Percentiles rank a stretch among this genome's conserved stretches.
Evolutionary conservation across 345 rosid genomes (phyloP).

Genomic region (Balakata baccata): DNA sequence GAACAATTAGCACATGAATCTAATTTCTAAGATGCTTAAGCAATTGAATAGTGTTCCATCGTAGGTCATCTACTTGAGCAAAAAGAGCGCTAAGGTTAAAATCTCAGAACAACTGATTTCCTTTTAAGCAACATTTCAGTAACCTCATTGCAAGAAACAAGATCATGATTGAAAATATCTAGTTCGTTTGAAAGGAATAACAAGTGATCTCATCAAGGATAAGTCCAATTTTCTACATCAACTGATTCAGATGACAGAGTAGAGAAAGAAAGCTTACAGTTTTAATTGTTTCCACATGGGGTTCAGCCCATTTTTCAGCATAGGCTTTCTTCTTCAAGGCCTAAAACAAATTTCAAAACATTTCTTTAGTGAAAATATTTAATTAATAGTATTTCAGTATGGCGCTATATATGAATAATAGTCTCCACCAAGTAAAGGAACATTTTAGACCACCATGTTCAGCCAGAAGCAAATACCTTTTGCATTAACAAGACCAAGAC

Average conservation of each 20-base stretch:
- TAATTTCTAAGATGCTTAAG: not conserved
- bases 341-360: slow-evolving; percentile 37
- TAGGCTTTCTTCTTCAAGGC: slow-evolving; percentile 57
- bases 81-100: not conserved
- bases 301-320: slow-evolving; percentile 80
- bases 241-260: not conserved
- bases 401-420: not conserved
- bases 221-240: not conserved
- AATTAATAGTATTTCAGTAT: not conserved
- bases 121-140: slow-evolving; percentile 8
- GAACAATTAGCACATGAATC: not conserved
- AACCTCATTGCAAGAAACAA: not conserved
- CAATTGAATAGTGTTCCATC: not conserved
- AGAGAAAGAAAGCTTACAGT: slow-evolving; percentile 48
- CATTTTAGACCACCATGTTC: not conserved
- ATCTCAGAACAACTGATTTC: not conserved
- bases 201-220: not conserved
- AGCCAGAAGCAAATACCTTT: slow-evolving; percentile 48
- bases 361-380: slow-evolving; percentile 7
- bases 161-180: not conserved
- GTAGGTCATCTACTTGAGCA: not conserved
- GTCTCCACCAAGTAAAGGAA: slow-evolving; percentile 4
- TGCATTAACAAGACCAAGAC: slow-evolving; percentile 48
- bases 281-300: slow-evolving; percentile 63
- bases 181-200: not conserved